Percentiles rank a stretch among this genome's conserved stretches.
phyloP scores from a whole-genome alignment of 306 rosid species.

The Pterocarpus santalinus region DNA sequence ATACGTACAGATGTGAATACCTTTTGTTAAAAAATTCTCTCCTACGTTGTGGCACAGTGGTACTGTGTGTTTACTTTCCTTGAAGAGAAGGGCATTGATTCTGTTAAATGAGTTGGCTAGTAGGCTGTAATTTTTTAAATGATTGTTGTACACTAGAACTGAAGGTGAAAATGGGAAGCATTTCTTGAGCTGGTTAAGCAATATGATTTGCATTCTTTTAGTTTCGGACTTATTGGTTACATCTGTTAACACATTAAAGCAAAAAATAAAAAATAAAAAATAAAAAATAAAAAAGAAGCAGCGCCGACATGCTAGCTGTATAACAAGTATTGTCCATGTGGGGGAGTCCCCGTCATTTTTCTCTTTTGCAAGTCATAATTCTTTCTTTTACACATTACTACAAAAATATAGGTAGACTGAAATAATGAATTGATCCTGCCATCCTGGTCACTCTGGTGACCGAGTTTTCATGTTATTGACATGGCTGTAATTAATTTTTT shows the following conservation, averaged over 20 bases:
- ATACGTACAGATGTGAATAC: background rate
- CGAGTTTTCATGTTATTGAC: slow-evolving; percentile 4
- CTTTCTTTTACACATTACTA: background rate
- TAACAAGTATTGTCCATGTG: slow-evolving; percentile 1
- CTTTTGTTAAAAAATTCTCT: background rate
- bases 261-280: background rate
- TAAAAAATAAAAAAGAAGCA: background rate
- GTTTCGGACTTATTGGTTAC: slow-evolving; percentile 16
- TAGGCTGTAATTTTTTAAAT: background rate
- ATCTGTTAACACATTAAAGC: background rate
- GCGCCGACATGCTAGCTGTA: slow-evolving; percentile 18
- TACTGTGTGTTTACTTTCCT: slow-evolving; percentile 5
- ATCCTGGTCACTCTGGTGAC: background rate
- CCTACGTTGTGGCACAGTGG: background rate
- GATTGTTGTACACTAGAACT: slow-evolving; percentile 16
- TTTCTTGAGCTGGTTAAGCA: slow-evolving; percentile 25
- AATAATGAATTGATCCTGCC: slow-evolving; percentile 1
- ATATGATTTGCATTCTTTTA: slow-evolving; percentile 8
- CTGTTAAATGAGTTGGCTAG: slow-evolving; percentile 19
- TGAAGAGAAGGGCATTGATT: slow-evolving; percentile 13
- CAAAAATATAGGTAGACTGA: background rate
- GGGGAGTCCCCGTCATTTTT: slow-evolving; percentile 9
- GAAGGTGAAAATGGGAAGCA: slow-evolving; percentile 25
- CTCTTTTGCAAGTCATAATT: background rate
- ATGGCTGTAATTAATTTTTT: slow-evolving; percentile 14